These are phyloP conservation scores for Castanospermum australe DNA, from an alignment of 306 rosid species.

Conservation along the genomic window DNA sequence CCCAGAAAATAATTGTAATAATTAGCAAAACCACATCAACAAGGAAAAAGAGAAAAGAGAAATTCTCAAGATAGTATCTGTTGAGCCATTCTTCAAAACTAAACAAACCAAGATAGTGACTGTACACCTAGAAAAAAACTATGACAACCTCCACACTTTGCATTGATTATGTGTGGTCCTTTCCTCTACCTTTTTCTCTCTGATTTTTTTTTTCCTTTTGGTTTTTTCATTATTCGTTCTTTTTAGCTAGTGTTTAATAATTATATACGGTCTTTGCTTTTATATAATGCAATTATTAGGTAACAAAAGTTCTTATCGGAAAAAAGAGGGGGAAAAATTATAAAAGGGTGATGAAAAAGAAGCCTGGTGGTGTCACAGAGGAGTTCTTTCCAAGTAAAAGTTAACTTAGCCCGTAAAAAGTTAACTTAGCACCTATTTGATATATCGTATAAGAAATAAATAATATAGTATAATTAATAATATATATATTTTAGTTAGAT, in stretches of 20 bases:
- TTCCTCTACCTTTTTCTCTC: not conserved
- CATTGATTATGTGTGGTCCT: constrained; percentile 19
- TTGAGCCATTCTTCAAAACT: not conserved
- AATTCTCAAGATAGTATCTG: not conserved
- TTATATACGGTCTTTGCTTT: not conserved
- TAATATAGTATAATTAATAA: too few species aligned
- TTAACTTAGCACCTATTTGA: too few species aligned
- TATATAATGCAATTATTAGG: not conserved
- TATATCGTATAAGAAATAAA: too few species aligned
- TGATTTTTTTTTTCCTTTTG: not conserved
- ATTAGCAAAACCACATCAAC: not conserved
- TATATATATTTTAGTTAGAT: too few species aligned
- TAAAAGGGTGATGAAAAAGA: not conserved
- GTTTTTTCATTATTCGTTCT: not conserved
- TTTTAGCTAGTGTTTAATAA: not conserved
- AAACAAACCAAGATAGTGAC: not conserved
- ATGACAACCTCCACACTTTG: not conserved
- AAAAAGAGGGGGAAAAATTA: not conserved
- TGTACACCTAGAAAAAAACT: not conserved
- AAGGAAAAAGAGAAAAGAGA: not conserved
- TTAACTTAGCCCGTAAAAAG: too few species aligned
- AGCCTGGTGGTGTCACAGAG: not conserved
- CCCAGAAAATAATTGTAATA: not conserved
- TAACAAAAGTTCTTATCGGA: not conserved
- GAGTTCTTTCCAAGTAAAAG: not conserved